Evolutionary conservation across 1,139 yeast species (phyloP), one percentile per base, ranked within the genome.

Genomic region (Candida glucosophila): DNA sequence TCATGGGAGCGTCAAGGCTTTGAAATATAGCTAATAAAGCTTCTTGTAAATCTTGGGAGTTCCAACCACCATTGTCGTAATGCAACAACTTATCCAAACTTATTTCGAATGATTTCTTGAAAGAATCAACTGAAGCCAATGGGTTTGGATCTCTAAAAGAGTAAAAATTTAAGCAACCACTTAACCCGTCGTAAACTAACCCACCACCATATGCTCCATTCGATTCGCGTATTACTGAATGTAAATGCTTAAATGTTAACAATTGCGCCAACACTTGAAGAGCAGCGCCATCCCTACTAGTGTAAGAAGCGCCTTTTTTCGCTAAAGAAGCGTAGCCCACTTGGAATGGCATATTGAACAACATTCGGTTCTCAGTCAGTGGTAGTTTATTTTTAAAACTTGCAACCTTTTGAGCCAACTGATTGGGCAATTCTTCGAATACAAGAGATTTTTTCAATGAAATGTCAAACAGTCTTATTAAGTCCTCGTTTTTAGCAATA

Each of bases 181-280:
- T 86, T 15, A 85, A 49, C 0, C 92, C 88, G 44, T 79, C 83
- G 47, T 77, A 88, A 11, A 71, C 61, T 10, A 94, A 80, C 3
- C 98, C 98, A 8, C 95, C 97, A 6, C 98, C 98, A 46, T 90
- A 90, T 0, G 98, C 98, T 29, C 98, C 98, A 34, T 95, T 95
- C 42, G 90, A 76, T 49, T 90, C 98, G 40, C 98, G 73, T 22
- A 90, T 77, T 35, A 86, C 95, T 8, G 85, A 73, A 49, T 90
- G 98, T 25, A 92, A 61, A 39, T 82, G 74, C 46, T 82, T 81
- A 53, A 79, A 88, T 0, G 95, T 77, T 38, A 88, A 55, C 29
- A 90, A 52, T 41, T 81, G 92, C 1, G 96, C 69, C 28, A 90
- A 61, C 0, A 90, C 73, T 49, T 85, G 95, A 25, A 90, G 64